Conservation (phyloP, 306 rosid species). For the Dryas alaskensis region DNA sequence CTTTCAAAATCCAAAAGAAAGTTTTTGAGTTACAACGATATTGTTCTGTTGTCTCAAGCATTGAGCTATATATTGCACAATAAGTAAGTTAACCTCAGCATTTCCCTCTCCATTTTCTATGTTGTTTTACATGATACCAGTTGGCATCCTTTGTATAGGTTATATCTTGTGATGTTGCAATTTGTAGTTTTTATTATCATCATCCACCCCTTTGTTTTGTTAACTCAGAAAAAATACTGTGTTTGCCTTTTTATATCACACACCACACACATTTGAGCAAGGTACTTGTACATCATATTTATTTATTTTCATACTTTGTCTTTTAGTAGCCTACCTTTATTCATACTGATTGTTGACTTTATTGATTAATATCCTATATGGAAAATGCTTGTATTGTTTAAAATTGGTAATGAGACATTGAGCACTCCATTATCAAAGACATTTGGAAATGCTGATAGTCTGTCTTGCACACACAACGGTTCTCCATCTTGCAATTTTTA, state of each 20-base stretch:
- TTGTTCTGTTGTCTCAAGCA: conserved; percentile 38
- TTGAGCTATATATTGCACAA: conserved; percentile 52
- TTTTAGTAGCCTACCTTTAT: not conserved
- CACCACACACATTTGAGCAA: not conserved
- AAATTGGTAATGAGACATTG: not conserved
- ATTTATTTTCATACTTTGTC: not conserved
- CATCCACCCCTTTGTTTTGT: not conserved
- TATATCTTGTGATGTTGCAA: not conserved
- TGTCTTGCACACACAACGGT: not conserved
- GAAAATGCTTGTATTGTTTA: not conserved
- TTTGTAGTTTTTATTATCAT: not conserved
- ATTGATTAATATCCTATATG: not conserved
- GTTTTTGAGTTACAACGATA: conserved; percentile 46
- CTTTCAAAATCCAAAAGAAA: conserved; percentile 41
- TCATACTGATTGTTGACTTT: not conserved
- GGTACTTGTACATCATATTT: not conserved
- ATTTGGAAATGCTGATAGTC: not conserved
- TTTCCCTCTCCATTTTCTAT: conserved; percentile 1
- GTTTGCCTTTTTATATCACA: not conserved
- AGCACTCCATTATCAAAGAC: not conserved
- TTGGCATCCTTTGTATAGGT: not conserved
- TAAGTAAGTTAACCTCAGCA: conserved; percentile 46
- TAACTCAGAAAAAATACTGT: not conserved
- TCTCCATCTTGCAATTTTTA: not conserved
- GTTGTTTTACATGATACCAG: not conserved